Base-by-base conservation (phyloP, 2,329 filamentous ascomycete species). In the Cadophora sp. region DNA sequence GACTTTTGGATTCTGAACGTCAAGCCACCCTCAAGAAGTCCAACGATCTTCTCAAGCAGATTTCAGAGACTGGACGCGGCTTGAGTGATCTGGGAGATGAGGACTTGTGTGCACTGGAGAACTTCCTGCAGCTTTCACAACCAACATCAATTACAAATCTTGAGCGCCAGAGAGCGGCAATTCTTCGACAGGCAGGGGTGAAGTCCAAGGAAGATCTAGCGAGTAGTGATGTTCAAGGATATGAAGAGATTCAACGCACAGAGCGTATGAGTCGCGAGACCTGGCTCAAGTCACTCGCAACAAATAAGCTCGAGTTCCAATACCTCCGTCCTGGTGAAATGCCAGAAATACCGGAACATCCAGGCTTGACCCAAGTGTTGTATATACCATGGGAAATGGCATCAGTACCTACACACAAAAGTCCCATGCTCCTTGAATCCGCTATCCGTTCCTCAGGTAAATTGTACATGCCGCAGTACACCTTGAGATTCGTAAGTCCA, bases 281-380 rank as follows among this genome's bases (percentile, higher is more conserved):
- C 0, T 68, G 66, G 64, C 27, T 40, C n/a, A 40, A 19, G 24
- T 31, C 40, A 19, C 53, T 65, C 4, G 29, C n/a, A 24, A 26
- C 8, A 27, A 56, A 16, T 6, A 58, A 34, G 29, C 31, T 48
- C 27, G 50, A 67, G 61, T 62, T 71, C 22, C 53, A 59, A 8
- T 71, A 71, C 27, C 61, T 71, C 14, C 60, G 65, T 4, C 70
- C 68, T 16, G 70, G 63, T 3, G 70, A 71, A 58, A 65, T 62
- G 19, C 48, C 55, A 31, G 31, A 31, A 5, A 4, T 16, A 5
- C 31, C 58, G 2, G 46, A 24, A 26, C 48, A 37, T n/a, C 22
- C 12, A 3, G 31, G 55, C 14, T 22, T n/a, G 55, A 19, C 55
- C 2, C 19, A 58, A 37, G 50, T 71, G 19, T 27, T 71, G 16